A percentile compares a stretch with the other conserved stretches of the same genome.
These are phyloP conservation scores for Globisporangium alternatum DNA, from an alignment of 352 stramenopile genomes.

Conservation along the genomic window DNA sequence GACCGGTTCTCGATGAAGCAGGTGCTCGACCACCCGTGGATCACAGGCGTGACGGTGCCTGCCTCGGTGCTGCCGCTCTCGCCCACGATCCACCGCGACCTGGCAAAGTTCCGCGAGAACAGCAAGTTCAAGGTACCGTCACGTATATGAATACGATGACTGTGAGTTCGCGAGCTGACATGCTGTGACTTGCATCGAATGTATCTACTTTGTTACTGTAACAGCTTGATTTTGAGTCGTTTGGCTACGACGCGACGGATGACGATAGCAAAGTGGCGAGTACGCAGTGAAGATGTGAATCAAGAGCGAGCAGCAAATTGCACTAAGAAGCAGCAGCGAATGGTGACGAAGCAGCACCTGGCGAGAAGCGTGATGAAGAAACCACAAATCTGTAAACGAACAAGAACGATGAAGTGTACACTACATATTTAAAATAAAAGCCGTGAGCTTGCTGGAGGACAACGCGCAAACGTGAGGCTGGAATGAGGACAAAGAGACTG, in stretches of 20 bases:
- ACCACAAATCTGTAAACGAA: too few relatives aligned
- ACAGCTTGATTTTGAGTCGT: conserved; percentile 14
- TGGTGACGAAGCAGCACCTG: not conserved
- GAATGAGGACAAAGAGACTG: too few relatives aligned
- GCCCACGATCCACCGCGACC: conserved; percentile 62
- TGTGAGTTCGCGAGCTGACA: not conserved
- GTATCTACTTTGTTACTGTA: not conserved
- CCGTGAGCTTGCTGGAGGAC: too few relatives aligned
- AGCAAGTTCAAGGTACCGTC: conserved; percentile 29
- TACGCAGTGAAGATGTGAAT: not conserved
- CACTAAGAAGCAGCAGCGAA: not conserved
- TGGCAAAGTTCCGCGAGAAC: conserved; percentile 58
- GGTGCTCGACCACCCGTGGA: conserved; percentile 72
- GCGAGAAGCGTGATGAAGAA: not conserved
- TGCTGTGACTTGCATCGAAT: not conserved
- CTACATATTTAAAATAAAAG: too few relatives aligned
- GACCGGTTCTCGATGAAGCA: conserved; percentile 65
- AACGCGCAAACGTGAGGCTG: too few relatives aligned
- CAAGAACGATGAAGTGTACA: too few relatives aligned
- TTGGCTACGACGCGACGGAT: conserved; percentile 10
- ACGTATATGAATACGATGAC: not conserved
- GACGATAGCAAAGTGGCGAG: not conserved
- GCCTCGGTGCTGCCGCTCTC: conserved; percentile 47
- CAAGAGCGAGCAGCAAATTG: not conserved
- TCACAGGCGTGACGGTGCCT: conserved; percentile 25